Base-by-base conservation (phyloP, 306 rosid species). In the Castanea sativa region DNA sequence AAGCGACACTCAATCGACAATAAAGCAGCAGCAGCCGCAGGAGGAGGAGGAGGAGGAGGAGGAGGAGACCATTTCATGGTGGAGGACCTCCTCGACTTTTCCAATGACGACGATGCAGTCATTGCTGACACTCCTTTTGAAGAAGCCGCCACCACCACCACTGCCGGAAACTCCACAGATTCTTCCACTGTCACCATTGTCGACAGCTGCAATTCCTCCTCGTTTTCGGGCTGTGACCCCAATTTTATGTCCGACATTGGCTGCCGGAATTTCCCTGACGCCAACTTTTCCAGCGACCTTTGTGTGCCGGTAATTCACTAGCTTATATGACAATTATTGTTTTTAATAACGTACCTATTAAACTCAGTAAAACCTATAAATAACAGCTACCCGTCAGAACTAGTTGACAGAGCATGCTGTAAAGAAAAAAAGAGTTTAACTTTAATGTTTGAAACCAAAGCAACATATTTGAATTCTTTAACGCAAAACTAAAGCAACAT, bases 51-150 rank as follows among this genome's bases (percentile, higher is more conserved):
- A 1, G 43, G 73, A 23, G 30, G 78, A 19, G 68, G 82, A 10
- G 38, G 64, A 15, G 30, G 84, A 16, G 97, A 90, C 79, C 89
- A 82, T 67, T 94, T 92, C 81, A 75, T 88, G 35, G 97, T 94
- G 1, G 98, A 94, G 73, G 98, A 95, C 80, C 89, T 95, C 61
- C 90, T 95, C 27, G 90, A 95, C 85, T 93, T 95, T 79, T 88
- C 99, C 70, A 89, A 93, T 76, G 84, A 89, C 10, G 86, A 85
- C 32, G 89, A 84, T 6, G 79, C 57, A 0, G 33, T 57, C 76
- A 70, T 78, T n/a, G 27, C 83, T 32, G 90, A 86, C 19, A 71
- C 77, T 2, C 35, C 81, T 63, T 81, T 82, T 6, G 88, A 88
- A 71, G 85, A 82, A 55, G 69, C 80, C 20, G 67, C 90, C 19